A percentile compares a stretch with the other conserved stretches of the same genome.
Evolutionary conservation across 2,329 filamentous ascomycete genomes (phyloP).

Genomic region (Akanthomyces lecanii): DNA sequence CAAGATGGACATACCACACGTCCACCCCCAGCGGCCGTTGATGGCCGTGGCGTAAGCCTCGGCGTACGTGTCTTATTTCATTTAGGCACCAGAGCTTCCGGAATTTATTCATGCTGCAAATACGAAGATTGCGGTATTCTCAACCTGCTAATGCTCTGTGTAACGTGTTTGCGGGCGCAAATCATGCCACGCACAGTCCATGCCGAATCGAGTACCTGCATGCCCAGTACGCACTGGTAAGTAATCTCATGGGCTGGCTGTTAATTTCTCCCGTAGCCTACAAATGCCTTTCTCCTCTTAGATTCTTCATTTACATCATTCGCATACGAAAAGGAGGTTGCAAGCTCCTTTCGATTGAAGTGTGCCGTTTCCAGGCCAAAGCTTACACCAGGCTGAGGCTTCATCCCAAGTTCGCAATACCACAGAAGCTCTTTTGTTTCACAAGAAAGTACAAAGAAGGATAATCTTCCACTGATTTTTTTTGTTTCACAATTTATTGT

Average conservation of each 20-base stretch:
- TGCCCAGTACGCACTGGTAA: not conserved
- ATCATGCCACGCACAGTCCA: not conserved
- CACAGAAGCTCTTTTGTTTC: not conserved
- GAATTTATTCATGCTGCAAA: too few relatives aligned
- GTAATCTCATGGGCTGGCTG: not conserved
- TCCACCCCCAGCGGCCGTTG: too few relatives aligned
- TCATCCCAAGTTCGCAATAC: not conserved
- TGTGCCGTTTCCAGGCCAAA: not conserved
- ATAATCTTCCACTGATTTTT: not conserved
- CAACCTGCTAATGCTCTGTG: not conserved
- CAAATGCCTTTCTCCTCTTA: too few relatives aligned
- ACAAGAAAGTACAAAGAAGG: not conserved
- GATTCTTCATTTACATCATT: not conserved
- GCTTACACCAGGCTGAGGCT: not conserved
- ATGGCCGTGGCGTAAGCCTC: too few relatives aligned
- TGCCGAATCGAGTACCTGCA: not conserved
- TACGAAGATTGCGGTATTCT: too few relatives aligned
- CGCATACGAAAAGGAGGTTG: not conserved
- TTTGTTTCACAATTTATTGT: not conserved
- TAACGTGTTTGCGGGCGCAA: slow-evolving; percentile 1
- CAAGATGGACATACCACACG: too few relatives aligned
- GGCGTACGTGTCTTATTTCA: too few relatives aligned
- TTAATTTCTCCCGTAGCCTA: too few relatives aligned
- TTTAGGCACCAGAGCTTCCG: too few relatives aligned
- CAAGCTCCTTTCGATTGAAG: not conserved